Conservation (phyloP, 495 filamentous ascomycete species). For the Cercophora scortea region DNA sequence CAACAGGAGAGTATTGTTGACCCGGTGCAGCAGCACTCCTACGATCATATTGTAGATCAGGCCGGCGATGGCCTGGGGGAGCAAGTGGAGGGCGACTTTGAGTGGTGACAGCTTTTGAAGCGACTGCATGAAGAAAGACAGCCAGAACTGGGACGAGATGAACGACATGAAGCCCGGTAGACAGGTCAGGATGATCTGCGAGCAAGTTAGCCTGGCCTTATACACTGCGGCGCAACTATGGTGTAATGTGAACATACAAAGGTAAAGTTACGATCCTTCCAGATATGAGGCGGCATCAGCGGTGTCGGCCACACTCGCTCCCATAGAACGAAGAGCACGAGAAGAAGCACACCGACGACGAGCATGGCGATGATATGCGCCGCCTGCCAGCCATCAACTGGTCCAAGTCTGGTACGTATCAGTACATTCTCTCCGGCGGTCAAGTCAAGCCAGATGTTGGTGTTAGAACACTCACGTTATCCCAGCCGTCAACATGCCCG, state of each 20-base stretch:
- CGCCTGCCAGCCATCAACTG: constrained; percentile 50
- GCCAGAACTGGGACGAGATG: constrained; percentile 42
- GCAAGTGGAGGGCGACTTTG: constrained; percentile 45
- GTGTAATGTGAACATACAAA: constrained; percentile 30
- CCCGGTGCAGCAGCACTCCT: constrained; percentile 38
- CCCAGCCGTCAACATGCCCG: constrained; percentile 55
- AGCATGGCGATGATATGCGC: constrained; percentile 56
- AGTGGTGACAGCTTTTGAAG: constrained; percentile 40
- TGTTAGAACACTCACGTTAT: constrained; percentile 44
- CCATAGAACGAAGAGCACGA: constrained; percentile 53
- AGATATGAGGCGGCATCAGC: constrained; percentile 49
- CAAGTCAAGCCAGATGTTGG: too few relatives aligned
- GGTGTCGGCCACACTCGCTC: constrained; percentile 42
- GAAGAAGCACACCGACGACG: constrained; percentile 47
- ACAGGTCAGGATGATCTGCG: constrained; percentile 42
- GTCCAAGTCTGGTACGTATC: constrained; percentile 25
- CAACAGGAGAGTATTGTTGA: constrained; percentile 44
- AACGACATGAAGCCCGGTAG: constrained; percentile 49
- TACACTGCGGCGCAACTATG: neutral
- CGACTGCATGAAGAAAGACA: constrained; percentile 50
- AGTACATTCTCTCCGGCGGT: neutral
- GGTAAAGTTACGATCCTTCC: constrained; percentile 45
- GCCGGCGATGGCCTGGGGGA: constrained; percentile 48
- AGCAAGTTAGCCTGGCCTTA: constrained; percentile 10
- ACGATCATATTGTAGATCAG: constrained; percentile 42